Conservation (phyloP, 768 basidiomycete genomes). For the Rhizopogon rudus region DNA sequence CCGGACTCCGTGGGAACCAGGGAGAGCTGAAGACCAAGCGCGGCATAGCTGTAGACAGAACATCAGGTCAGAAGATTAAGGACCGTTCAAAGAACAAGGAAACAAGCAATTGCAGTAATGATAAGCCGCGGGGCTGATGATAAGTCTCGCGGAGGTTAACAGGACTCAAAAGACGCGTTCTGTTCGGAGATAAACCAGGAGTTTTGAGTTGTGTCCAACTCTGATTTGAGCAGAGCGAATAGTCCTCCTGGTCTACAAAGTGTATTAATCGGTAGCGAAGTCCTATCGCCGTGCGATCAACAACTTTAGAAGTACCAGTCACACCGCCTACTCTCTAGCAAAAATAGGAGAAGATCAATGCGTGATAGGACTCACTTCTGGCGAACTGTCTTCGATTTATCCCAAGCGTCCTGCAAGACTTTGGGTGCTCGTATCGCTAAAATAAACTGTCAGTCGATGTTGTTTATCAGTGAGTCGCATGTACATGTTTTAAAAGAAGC, state of each 20-base stretch:
- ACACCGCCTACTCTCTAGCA: background rate
- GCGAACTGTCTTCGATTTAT: conserved; percentile 77
- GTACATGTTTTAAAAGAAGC: too few species aligned
- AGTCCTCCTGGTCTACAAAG: background rate
- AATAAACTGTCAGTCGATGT: background rate
- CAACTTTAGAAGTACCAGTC: background rate
- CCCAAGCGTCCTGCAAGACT: conserved; percentile 81
- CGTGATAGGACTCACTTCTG: conserved; percentile 69
- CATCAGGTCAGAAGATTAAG: background rate
- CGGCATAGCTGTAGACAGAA: conserved; percentile 53
- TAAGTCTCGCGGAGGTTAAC: background rate
- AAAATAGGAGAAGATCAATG: background rate
- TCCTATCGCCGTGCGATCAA: background rate
- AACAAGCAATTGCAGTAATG: conserved; percentile 4
- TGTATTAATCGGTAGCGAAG: background rate
- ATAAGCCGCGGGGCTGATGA: background rate
- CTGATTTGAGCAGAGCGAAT: background rate
- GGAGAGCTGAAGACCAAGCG: conserved; percentile 67
- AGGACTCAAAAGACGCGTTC: background rate
- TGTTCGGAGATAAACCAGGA: too few species aligned
- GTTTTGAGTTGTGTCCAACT: background rate
- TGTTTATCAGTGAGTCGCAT: too few species aligned
- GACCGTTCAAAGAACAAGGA: background rate
- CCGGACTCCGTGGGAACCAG: conserved; percentile 67
- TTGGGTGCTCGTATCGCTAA: conserved; percentile 79